Conservation (phyloP, 1,284 basidiomycete species). For the Porodaedalea pini region DNA sequence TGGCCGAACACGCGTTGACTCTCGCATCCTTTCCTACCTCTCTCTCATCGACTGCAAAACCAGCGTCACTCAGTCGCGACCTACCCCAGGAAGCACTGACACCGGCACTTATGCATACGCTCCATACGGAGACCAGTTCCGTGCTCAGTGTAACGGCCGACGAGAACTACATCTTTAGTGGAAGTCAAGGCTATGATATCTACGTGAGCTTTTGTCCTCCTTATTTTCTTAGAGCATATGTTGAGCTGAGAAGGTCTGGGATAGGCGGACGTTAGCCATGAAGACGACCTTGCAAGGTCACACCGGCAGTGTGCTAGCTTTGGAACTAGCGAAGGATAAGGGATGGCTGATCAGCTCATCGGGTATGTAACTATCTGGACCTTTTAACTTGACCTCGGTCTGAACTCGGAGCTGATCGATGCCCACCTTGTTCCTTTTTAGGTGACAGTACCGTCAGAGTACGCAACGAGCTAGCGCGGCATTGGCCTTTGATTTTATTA, state of each 20-base stretch:
- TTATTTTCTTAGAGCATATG: not conserved
- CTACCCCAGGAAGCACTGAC: slow-evolving; percentile 3
- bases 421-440: slow-evolving; percentile 29
- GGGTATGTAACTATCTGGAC: slow-evolving; percentile 39
- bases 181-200: slow-evolving; percentile 76
- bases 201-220: slow-evolving; percentile 45
- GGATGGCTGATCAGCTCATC: slow-evolving; percentile 86
- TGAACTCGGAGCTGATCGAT: not conserved
- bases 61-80: slow-evolving; percentile 46
- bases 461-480: slow-evolving; percentile 24
- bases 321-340: slow-evolving; percentile 74
- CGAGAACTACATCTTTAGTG: slow-evolving; percentile 74
- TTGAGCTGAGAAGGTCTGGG: slow-evolving; percentile 66
- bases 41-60: slow-evolving; percentile 4
- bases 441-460: slow-evolving; percentile 85
- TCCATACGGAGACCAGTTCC: slow-evolving; percentile 65
- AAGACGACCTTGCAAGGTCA: slow-evolving; percentile 81
- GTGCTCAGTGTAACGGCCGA: slow-evolving; percentile 77
- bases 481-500: not conserved
- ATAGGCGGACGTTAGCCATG: slow-evolving; percentile 64
- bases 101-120: slow-evolving; percentile 44
- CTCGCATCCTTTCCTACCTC: slow-evolving; percentile 1
- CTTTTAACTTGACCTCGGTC: not conserved
- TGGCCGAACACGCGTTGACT: slow-evolving; percentile 16
- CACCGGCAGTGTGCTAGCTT: slow-evolving; percentile 78